These are phyloP conservation scores for Gastrolobium bilobum DNA, from an alignment of 306 rosid genomes.

Conservation along the genomic window DNA sequence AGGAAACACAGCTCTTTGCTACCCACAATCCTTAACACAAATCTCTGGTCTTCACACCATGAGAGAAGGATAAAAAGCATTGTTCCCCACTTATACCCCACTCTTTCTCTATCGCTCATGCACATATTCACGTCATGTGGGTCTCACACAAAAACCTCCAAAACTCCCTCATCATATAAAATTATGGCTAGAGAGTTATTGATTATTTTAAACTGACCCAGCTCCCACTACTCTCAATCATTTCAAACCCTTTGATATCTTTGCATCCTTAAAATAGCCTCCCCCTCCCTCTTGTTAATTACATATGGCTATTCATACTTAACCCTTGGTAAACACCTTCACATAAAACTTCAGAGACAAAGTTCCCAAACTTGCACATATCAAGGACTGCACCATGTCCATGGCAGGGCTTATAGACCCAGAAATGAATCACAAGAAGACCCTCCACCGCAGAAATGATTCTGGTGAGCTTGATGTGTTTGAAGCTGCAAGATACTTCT, in stretches of 20 bases:
- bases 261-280: constrained; percentile 59
- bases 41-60: constrained; percentile 58
- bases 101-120: constrained; percentile 46
- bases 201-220: constrained; percentile 63
- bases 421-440: constrained; percentile 68
- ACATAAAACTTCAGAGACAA: constrained; percentile 29
- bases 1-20: constrained; percentile 66
- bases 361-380: constrained; percentile 13
- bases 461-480: constrained; percentile 92
- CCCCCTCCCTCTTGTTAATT: constrained; percentile 29
- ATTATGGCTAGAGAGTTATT: constrained; percentile 54
- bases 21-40: constrained; percentile 71
- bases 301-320: constrained; percentile 32
- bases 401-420: constrained; percentile 65
- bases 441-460: constrained; percentile 75
- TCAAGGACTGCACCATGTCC: constrained; percentile 66
- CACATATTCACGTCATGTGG: constrained; percentile 64
- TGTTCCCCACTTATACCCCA: constrained; percentile 56
- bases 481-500: constrained; percentile 92
- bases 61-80: constrained; percentile 52
- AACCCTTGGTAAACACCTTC: constrained; percentile 44
- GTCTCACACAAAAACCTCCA: constrained; percentile 65
- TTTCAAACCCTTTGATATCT: constrained; percentile 65
- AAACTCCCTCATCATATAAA: constrained; percentile 61
- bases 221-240: constrained; percentile 74